phyloP scores from a whole-genome alignment of 2,329 filamentous ascomycete genomes.

The Colletotrichum orbiculare region DNA sequence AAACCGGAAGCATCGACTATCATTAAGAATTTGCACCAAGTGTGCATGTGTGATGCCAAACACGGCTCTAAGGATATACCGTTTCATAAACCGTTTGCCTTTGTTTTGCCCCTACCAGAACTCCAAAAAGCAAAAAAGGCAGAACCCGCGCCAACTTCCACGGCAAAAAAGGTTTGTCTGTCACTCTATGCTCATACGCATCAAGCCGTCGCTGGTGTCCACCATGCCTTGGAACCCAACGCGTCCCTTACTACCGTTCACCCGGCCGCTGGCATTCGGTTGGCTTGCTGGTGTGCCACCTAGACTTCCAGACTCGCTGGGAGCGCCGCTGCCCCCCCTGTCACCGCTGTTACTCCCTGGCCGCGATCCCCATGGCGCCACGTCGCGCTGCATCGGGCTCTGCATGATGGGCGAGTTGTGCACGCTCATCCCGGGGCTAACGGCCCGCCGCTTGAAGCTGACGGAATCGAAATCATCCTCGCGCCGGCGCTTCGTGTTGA shows the following conservation, averaged over 20 bases:
- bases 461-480: constrained; percentile 92
- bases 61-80: constrained; percentile 31
- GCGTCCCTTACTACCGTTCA: constrained; percentile 66
- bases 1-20: neutral
- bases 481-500: constrained; percentile 83
- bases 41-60: neutral
- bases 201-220: constrained; percentile 93
- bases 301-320: constrained; percentile 60
- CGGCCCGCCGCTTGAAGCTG: constrained; percentile 90
- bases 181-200: constrained; percentile 96
- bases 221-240: constrained; percentile 92
- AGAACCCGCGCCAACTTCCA: constrained; percentile 2
- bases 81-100: neutral
- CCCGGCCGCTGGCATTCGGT: constrained; percentile 53
- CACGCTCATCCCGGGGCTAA: constrained; percentile 89
- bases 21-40: neutral
- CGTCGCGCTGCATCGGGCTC: constrained; percentile 81
- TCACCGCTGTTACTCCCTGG: constrained; percentile 71
- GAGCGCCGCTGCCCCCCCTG: constrained; percentile 61
- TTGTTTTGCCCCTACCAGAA: neutral
- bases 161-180: neutral
- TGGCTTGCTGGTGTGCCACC: constrained; percentile 43
- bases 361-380: constrained; percentile 77
- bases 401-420: constrained; percentile 92
- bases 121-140: neutral